Evolutionary conservation across 768 basidiomycete species (phyloP).

Genomic region (Calvatia gigantea): DNA sequence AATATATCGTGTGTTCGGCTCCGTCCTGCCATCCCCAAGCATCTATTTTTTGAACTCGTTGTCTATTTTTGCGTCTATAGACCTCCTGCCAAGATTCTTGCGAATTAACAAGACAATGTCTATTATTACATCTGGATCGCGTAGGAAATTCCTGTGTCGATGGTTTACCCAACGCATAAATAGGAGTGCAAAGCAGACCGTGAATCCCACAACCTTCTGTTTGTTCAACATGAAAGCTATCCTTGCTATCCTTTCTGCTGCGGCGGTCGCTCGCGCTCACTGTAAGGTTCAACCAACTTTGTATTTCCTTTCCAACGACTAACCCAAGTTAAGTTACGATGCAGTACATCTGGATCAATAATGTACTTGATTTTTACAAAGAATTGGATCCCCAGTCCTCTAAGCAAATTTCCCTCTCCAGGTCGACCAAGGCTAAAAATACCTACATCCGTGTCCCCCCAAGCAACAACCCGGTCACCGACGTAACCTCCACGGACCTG

Average conservation of each 20-base stretch:
- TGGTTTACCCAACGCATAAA: not conserved
- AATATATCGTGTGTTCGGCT: not conserved
- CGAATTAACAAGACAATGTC: slow-evolving; percentile 2
- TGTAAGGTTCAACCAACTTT: slow-evolving; percentile 12
- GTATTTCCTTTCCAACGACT: not conserved
- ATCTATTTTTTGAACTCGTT: not conserved
- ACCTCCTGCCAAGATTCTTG: slow-evolving; percentile 3
- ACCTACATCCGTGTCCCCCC: slow-evolving; percentile 43
- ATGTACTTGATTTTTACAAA: slow-evolving; percentile 26
- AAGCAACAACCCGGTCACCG: slow-evolving; percentile 53
- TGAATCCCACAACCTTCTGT: not conserved
- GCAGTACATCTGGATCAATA: slow-evolving; percentile 51
- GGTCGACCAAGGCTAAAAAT: slow-evolving; percentile 45
- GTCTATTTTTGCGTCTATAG: not conserved
- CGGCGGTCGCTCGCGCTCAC: slow-evolving; percentile 38
- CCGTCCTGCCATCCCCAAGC: not conserved
- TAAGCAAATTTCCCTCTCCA: slow-evolving; percentile 12
- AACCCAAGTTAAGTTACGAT: slow-evolving; percentile 31
- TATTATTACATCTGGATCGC: not conserved
- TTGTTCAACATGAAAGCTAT: slow-evolving; percentile 32
- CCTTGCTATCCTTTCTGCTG: slow-evolving; percentile 30
- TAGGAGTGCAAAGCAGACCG: not conserved
- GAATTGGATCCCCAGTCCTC: not conserved
- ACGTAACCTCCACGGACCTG: slow-evolving; percentile 48
- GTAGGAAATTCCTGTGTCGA: not conserved